Conservation (phyloP, 2,329 filamentous ascomycete species). For the Colletotrichum australisinense region DNA sequence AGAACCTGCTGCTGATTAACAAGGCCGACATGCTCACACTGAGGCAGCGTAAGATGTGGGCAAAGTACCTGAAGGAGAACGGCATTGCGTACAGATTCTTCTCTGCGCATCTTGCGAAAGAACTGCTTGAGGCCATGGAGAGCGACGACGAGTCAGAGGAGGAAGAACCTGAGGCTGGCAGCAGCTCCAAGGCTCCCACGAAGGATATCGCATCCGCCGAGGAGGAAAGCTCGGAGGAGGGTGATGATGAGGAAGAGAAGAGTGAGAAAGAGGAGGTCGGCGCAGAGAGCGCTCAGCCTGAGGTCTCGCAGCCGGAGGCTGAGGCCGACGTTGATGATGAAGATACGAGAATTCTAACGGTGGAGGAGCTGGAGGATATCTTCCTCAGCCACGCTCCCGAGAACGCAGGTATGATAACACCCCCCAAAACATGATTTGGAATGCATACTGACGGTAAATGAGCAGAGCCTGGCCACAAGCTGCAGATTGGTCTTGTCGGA, state of each 20-base stretch:
- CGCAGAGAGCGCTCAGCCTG: conserved; percentile 44
- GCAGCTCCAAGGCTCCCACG: conserved; percentile 14
- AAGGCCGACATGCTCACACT: conserved; percentile 99
- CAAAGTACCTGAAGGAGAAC: conserved; percentile 82
- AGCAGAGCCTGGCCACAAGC: conserved; percentile 69
- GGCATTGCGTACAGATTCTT: conserved; percentile 96
- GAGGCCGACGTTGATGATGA: conserved; percentile 59
- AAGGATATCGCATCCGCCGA: conserved; percentile 50
- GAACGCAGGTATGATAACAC: conserved; percentile 57
- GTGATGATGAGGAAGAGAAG: conserved; percentile 31
- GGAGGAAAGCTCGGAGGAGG: conserved; percentile 44
- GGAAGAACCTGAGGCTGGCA: conserved; percentile 41
- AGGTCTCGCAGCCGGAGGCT: conserved; percentile 46
- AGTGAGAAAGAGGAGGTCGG: conserved; percentile 48
- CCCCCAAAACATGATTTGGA: background rate
- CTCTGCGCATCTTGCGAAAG: conserved; percentile 91
- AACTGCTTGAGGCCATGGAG: conserved; percentile 78
- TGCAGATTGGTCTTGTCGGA: conserved; percentile 92
- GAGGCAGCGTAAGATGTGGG: conserved; percentile 86
- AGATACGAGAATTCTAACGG: conserved; percentile 85
- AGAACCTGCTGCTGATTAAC: conserved; percentile 94
- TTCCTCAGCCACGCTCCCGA: conserved; percentile 79
- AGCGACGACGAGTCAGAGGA: conserved; percentile 54
- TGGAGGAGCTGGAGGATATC: conserved; percentile 90
- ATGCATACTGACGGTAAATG: conserved; percentile 27